Evolutionary conservation across 768 basidiomycete species (phyloP), one percentile per base, ranked within the genome.

Genomic region (Lactarius vividus): DNA sequence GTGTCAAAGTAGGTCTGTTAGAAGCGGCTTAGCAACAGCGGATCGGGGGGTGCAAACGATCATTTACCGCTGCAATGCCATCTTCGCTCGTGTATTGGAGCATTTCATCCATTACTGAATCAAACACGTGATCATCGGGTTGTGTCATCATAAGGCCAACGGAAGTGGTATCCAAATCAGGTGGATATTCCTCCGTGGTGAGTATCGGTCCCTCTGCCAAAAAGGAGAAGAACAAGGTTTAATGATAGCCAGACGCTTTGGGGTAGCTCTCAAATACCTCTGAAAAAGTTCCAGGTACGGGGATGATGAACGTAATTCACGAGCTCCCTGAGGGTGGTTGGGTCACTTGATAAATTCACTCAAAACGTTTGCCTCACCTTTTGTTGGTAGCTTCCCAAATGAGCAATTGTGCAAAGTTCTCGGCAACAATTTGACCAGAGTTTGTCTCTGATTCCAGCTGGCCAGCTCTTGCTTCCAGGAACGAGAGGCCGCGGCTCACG

Each of bases 361-460:
- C 20, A 52, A 39, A 35, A 84, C 44, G 2, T 6, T 4, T 2
- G 1, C 69, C 77, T 61, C 66, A 83, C 83, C 68, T 72, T 69
- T 85, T 77, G 8, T 74, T 69, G 0, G 84, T 86, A 1, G 78
- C 75, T 62, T 88, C 86, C 18, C 84, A 73, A 49, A 87, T 83
- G 9, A 88, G 75, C 8, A 88, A 78, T 67, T 86, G 85, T 4
- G 84, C 78, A 63, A 86, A 86, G 69, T 86, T 86, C 71, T 86
- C 84, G 23, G 75, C 68, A 29, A 84, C 69, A 20, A 74, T 68
- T 1, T 79, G 70, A 28, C 81, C 80, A 16, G 61, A 72, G 42
- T 79, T 75, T 0, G 84, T 85, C 16, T 81, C 75, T 1, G 85
- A 85, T 29, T 78, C 66, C 23, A 82, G 75, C 28, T 72, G 70